Evolutionary conservation across 2,329 filamentous ascomycete species (phyloP).

Genomic region (Tympanopsis confertula): DNA sequence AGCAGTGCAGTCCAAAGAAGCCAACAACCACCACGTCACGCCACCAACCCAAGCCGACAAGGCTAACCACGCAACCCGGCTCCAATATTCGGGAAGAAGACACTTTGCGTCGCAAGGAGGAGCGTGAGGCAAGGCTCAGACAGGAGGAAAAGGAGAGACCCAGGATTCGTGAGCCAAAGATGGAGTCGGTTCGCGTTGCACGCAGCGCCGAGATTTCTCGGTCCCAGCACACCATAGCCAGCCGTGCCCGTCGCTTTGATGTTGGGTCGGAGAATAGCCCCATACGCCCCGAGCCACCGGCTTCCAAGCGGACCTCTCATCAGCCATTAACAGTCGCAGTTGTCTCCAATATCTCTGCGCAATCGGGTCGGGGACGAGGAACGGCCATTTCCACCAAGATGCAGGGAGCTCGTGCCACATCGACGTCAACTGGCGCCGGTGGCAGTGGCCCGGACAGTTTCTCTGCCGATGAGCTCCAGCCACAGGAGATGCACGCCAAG

Average conservation of each 20-base stretch:
- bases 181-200: conserved; percentile 36
- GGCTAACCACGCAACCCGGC: conserved; percentile 10
- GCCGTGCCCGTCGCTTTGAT: conserved; percentile 39
- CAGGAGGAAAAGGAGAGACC: conserved; percentile 48
- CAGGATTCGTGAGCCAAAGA: conserved; percentile 52
- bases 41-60: conserved; percentile 8
- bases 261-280: conserved; percentile 13
- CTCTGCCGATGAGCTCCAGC: conserved; percentile 35
- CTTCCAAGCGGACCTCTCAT: not conserved
- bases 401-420: conserved; percentile 23
- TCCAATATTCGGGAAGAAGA: conserved; percentile 19
- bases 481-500: conserved; percentile 38
- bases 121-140: conserved; percentile 40
- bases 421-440: conserved; percentile 30
- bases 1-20: conserved; percentile 15
- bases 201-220: conserved; percentile 18
- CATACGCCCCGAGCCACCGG: conserved; percentile 4
- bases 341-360: conserved; percentile 12
- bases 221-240: conserved; percentile 45
- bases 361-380: conserved; percentile 11
- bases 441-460: conserved; percentile 31
- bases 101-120: conserved; percentile 39
- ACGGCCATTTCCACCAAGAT: conserved; percentile 2
- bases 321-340: conserved; percentile 6
- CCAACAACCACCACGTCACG: conserved; percentile 7